These are phyloP conservation scores for Cercospora zeina DNA, from an alignment of 2,329 filamentous ascomycete species.

Conservation along the genomic window DNA sequence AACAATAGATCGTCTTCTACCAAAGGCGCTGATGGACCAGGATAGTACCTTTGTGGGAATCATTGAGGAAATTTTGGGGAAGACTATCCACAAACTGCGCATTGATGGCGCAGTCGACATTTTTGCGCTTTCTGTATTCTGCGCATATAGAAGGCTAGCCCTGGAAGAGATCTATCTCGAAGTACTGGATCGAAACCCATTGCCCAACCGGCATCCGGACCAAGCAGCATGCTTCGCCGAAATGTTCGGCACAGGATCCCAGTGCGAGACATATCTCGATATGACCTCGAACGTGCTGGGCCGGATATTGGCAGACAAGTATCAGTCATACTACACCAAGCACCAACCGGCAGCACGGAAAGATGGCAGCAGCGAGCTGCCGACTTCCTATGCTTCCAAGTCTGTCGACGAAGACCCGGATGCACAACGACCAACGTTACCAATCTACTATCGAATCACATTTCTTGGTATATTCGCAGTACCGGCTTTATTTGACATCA, in stretches of 20 bases:
- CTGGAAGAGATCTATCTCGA: slow-evolving; percentile 65
- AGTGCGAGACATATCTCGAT: slow-evolving; percentile 64
- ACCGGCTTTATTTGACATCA: slow-evolving; percentile 62
- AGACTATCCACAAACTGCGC: slow-evolving; percentile 19
- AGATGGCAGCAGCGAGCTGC: slow-evolving; percentile 27
- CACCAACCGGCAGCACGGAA: slow-evolving; percentile 27
- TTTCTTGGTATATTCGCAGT: slow-evolving; percentile 55
- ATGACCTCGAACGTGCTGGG: slow-evolving; percentile 41
- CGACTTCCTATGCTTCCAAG: slow-evolving; percentile 30
- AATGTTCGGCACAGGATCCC: slow-evolving; percentile 63
- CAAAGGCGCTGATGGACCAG: slow-evolving; percentile 23
- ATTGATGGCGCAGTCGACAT: slow-evolving; percentile 49
- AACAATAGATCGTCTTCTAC: slow-evolving; percentile 34
- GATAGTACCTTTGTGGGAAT: slow-evolving; percentile 18
- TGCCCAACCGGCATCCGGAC: slow-evolving; percentile 62
- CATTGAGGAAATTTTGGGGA: slow-evolving; percentile 19
- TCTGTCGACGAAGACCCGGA: slow-evolving; percentile 23
- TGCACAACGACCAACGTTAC: slow-evolving; percentile 6
- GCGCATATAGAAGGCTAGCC: slow-evolving; percentile 56
- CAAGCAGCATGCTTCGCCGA: slow-evolving; percentile 66
- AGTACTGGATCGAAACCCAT: slow-evolving; percentile 44
- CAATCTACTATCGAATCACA: slow-evolving; percentile 13
- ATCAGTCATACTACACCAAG: slow-evolving; percentile 27
- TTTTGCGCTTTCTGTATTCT: slow-evolving; percentile 59
- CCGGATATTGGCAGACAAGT: slow-evolving; percentile 25